Evolutionary conservation across 345 rosid genomes (phyloP).

Genomic region (sweet orange (Citrus sinensis)): DVS_A1.0 CM039168.1:30231501-30232000

Average conservation of each 20-base stretch:
- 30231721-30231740: conserved; percentile 15
- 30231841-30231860: conserved; percentile 82
- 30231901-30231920: conserved; percentile 61
- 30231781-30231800: conserved; percentile 19
- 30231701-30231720: neutral
- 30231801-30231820: conserved; percentile 41
- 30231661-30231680: neutral
- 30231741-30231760: conserved; percentile 1
- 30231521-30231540: neutral
- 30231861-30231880: conserved; percentile 54
- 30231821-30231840: conserved; percentile 65
- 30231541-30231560: neutral
- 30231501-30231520: neutral
- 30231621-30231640: neutral
- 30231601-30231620: neutral
- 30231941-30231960: conserved; percentile 69
- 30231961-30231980: conserved; percentile 63
- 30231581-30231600: neutral
- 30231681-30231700: conserved; percentile 22
- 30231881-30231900: conserved; percentile 44
- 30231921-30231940: conserved; percentile 71
- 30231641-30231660: neutral
- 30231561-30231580: neutral
- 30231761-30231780: conserved; percentile 9
- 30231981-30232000: conserved; percentile 45